Conservation (phyloP, 257 asterid genomes). For the Cordia subcordata region DNA sequence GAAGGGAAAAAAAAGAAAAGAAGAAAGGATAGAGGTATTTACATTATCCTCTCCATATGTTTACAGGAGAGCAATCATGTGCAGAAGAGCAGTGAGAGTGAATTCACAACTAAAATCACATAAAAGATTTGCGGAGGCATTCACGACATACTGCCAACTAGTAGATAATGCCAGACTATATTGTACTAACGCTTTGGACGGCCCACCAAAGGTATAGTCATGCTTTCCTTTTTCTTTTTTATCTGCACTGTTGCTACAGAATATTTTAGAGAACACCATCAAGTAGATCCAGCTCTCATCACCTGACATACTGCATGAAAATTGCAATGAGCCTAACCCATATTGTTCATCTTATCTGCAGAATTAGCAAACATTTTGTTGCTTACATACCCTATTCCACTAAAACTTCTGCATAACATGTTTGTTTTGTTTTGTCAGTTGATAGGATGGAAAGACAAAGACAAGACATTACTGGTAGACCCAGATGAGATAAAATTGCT, state of each 20-base stretch:
- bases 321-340: not conserved
- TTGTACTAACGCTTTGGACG: conserved; percentile 79
- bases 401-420: not conserved
- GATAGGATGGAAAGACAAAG: conserved; percentile 95
- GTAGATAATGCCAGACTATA: conserved; percentile 84
- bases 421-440: conserved; percentile 31
- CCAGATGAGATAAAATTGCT: conserved; percentile 74
- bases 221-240: not conserved
- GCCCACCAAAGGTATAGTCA: conserved; percentile 73
- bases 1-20: not conserved
- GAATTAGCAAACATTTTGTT: no score
- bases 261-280: not conserved
- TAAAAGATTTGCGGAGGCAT: conserved; percentile 83
- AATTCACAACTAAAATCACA: conserved; percentile 87
- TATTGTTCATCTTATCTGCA: not conserved
- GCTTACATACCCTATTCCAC: not conserved
- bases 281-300: not conserved
- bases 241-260: not conserved
- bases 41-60: not conserved
- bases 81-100: conserved; percentile 89
- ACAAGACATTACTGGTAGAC: conserved; percentile 85
- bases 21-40: not conserved
- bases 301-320: not conserved
- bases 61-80: conserved; percentile 86
- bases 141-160: conserved; percentile 63